Percentiles rank a stretch among this genome's conserved stretches.
These are phyloP conservation scores for Westerdykella sp. DNA, from an alignment of 2,329 filamentous ascomycete species.

Conservation along the genomic window DNA sequence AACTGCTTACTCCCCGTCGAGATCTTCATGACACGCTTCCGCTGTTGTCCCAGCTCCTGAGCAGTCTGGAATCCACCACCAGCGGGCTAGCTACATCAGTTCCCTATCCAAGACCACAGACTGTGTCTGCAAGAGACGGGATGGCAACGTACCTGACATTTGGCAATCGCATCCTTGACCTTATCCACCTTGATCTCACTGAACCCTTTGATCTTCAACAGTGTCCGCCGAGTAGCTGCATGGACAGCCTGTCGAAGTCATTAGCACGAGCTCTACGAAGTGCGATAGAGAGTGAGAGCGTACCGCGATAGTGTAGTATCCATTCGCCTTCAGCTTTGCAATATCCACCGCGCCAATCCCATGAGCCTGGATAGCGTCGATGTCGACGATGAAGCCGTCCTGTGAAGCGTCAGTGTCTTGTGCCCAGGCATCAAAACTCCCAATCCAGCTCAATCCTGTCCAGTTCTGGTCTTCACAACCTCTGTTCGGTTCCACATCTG, in stretches of 20 bases:
- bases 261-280: background rate
- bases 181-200: slow-evolving; percentile 66
- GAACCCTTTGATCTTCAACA: slow-evolving; percentile 64
- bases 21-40: slow-evolving; percentile 58
- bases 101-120: background rate
- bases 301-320: slow-evolving; percentile 59
- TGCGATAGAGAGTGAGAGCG: slow-evolving; percentile 7
- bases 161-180: slow-evolving; percentile 60
- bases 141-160: slow-evolving; percentile 47
- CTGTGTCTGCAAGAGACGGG: background rate
- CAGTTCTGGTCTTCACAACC: no score
- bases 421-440: background rate
- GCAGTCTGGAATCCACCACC: slow-evolving; percentile 59
- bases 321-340: slow-evolving; percentile 56
- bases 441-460: no score
- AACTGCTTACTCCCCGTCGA: slow-evolving; percentile 66
- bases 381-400: slow-evolving; percentile 57
- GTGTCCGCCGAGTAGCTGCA: slow-evolving; percentile 52
- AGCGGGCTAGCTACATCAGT: slow-evolving; percentile 43
- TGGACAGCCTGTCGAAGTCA: slow-evolving; percentile 49
- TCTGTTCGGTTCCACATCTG: no score
- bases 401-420: slow-evolving; percentile 11
- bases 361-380: slow-evolving; percentile 60
- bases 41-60: slow-evolving; percentile 56
- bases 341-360: slow-evolving; percentile 62